These are phyloP conservation scores for Debaryomyces udenii DNA, from an alignment of 1,139 yeast species.

Conservation along the genomic window DNA sequence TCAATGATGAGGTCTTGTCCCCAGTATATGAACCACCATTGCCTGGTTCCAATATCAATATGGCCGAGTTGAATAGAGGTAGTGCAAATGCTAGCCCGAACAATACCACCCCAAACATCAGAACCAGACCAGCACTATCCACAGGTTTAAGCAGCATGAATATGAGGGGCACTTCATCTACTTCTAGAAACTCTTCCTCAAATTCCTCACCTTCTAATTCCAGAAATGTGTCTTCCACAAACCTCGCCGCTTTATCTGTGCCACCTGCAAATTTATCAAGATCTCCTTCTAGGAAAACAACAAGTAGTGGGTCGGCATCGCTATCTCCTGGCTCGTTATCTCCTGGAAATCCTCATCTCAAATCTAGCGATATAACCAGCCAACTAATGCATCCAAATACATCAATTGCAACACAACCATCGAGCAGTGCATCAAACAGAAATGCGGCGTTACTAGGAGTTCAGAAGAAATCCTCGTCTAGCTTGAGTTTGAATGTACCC, in stretches of 20 bases:
- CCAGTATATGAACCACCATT: conserved; percentile 65
- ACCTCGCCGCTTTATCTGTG: conserved; percentile 19
- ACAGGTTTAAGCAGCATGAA: conserved; percentile 27
- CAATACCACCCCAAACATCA: conserved; percentile 9
- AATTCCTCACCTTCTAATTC: conserved; percentile 35
- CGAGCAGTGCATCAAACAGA: conserved; percentile 39
- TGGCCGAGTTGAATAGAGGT: conserved; percentile 29
- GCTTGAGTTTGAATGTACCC: conserved; percentile 31
- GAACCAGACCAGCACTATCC: conserved; percentile 17
- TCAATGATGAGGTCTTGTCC: conserved; percentile 53
- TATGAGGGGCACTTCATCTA: conserved; percentile 16
- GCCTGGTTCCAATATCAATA: conserved; percentile 46
- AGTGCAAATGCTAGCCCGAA: conserved; percentile 21
- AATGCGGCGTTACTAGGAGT: conserved; percentile 23
- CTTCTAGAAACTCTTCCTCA: conserved; percentile 22
- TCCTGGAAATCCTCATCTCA: conserved; percentile 12
- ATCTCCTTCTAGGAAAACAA: conserved; percentile 16
- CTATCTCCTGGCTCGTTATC: conserved; percentile 15
- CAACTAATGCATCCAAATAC: conserved; percentile 4
- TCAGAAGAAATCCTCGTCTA: conserved; percentile 27
- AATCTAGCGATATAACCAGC: neutral
- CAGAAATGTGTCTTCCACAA: conserved; percentile 30
- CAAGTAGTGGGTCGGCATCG: conserved; percentile 10
- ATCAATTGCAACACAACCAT: conserved; percentile 23
- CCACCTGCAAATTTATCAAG: conserved; percentile 13